phyloP scores from a whole-genome alignment of 2,329 filamentous ascomycete species.

The Periconia sp. region DNA sequence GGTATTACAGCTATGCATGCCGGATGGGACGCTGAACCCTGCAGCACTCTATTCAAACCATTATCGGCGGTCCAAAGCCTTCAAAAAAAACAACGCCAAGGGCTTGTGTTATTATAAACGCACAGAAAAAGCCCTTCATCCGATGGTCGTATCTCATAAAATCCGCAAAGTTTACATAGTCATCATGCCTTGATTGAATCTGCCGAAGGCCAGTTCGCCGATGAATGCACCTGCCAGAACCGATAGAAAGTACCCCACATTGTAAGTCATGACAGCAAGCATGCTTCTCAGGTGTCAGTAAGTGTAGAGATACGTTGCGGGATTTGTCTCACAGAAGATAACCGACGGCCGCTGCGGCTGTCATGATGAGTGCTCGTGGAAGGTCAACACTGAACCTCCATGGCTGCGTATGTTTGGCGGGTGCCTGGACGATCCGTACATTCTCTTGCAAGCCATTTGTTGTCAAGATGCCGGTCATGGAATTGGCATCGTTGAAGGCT shows the following conservation, averaged over 20 bases:
- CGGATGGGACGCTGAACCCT: constrained; percentile 15
- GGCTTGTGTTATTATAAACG: constrained; percentile 6
- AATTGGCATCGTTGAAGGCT: constrained; percentile 59
- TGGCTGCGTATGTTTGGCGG: constrained; percentile 62
- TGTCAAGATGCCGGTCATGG: constrained; percentile 70
- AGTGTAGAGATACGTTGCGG: background rate
- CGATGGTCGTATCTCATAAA: constrained; percentile 2
- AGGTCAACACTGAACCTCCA: constrained; percentile 85
- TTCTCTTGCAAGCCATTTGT: constrained; percentile 82
- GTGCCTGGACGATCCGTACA: constrained; percentile 73
- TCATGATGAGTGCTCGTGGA: constrained; percentile 72
- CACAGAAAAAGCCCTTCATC: constrained; percentile 12
- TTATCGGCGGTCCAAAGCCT: constrained; percentile 4
- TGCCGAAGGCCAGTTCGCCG: constrained; percentile 81
- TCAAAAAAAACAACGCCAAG: constrained; percentile 17
- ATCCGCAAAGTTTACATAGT: constrained; percentile 26
- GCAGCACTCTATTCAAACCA: constrained; percentile 21
- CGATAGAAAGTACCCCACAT: constrained; percentile 83
- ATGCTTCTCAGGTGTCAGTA: constrained; percentile 64
- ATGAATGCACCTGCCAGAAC: constrained; percentile 80
- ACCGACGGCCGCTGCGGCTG: constrained; percentile 74
- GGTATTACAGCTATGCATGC: constrained; percentile 6
- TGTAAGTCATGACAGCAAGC: constrained; percentile 90
- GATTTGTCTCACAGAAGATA: constrained; percentile 78
- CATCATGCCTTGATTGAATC: constrained; percentile 59